Base-by-base conservation (phyloP, 176 grass and related monocot genomes). In the Cocos nucifera region DNA sequence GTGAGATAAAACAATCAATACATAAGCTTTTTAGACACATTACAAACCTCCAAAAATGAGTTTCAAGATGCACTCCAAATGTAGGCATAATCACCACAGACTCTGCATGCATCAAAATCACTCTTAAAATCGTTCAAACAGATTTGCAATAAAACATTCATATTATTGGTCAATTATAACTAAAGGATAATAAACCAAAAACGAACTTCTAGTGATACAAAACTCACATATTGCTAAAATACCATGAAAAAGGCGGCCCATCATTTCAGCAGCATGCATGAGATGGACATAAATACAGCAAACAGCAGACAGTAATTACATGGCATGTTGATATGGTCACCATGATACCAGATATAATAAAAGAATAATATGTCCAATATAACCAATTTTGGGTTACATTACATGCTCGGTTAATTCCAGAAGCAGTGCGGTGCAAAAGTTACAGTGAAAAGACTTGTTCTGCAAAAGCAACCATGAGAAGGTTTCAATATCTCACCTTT, bases 41-140 rank as follows among this genome's bases (percentile, higher is more conserved):
- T 83, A 70, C 24, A 39, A 65, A 10, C 90, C 80, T 90, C 86
- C 83, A 85, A 58, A 65, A 90, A 69, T 83, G 86, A 70, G 77
- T 67, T 61, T 90, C 83, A 60, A 90, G 56, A 49, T 96, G 86
- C 57, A 96, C 24, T 3, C 91, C 92, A 77, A 96, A 88, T 75
- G 58, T 58, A 50, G 80, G 83, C 69, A 90, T 87, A 75, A 90
- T 82, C 39, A 96, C 29, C 63, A 90, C 68, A 24, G 83, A 85
- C 53, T 90, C 86, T 90, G 72, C 56, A 74, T 19, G 67, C 67
- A 65, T 74, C 26, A 3, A 64, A 63, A 66, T 5, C 65, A 69
- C 1, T 6, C 26, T 39, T 48, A 0, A 15, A 75, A 72, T 66
- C 20, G 58, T 29, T 21, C 55, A 27, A 15, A 22, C 4, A 2